phyloP scores from a whole-genome alignment of 1,284 basidiomycete genomes.

The Ceratobasidium sp. region DNA sequence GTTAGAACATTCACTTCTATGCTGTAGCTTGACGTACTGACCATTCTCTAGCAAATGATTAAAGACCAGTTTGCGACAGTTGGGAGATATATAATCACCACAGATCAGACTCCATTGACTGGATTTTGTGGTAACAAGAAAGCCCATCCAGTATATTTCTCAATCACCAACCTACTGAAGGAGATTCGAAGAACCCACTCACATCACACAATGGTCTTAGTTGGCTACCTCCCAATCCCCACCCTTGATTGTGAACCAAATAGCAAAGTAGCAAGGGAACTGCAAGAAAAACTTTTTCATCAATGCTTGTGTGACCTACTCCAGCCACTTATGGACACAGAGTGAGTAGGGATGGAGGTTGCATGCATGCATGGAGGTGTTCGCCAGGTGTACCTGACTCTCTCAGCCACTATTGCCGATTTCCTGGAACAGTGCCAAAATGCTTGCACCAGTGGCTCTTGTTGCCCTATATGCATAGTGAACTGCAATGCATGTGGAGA shows the following conservation, averaged over 20 bases:
- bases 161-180: conserved; percentile 43
- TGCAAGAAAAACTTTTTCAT: conserved; percentile 37
- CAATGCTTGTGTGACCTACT: conserved; percentile 33
- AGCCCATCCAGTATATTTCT: conserved; percentile 42
- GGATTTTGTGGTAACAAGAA: conserved; percentile 40
- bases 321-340: conserved; percentile 21
- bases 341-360: conserved; percentile 34
- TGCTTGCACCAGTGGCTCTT: conserved; percentile 13
- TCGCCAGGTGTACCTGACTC: conserved; percentile 30
- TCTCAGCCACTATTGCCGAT: conserved; percentile 40
- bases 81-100: conserved; percentile 15
- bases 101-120: conserved; percentile 40
- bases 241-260: background rate
- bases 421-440: conserved; percentile 40
- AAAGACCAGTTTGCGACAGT: conserved; percentile 12
- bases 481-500: conserved; percentile 7
- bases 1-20: background rate
- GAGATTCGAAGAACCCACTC: background rate
- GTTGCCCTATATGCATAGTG: conserved; percentile 34
- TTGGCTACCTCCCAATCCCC: conserved; percentile 41
- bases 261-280: background rate
- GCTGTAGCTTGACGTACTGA: background rate
- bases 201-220: conserved; percentile 23
- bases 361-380: conserved; percentile 35
- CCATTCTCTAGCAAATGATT: background rate